A percentile compares a stretch with the other conserved stretches of the same genome.
phyloP scores from a whole-genome alignment of 345 rosid genomes.

The Chamaenerion angustifolium region DNA sequence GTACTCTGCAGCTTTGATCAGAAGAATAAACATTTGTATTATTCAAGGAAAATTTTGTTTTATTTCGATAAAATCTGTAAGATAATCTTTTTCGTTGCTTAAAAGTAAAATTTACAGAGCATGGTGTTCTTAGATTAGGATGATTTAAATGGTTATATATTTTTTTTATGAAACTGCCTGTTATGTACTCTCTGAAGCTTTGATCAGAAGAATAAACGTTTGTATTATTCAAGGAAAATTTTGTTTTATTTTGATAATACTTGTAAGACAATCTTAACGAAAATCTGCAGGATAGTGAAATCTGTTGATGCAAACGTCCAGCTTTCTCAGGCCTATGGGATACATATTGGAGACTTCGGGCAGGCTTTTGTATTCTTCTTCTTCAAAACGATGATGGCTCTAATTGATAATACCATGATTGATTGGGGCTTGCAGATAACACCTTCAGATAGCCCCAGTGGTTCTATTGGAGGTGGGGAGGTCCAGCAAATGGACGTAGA shows the following conservation, averaged over 20 bases:
- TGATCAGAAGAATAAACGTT: neutral
- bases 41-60: neutral
- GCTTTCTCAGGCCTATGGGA: constrained; percentile 28
- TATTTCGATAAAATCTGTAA: neutral
- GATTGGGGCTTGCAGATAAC: constrained; percentile 31
- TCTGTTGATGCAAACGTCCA: constrained; percentile 33
- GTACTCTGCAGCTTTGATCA: neutral
- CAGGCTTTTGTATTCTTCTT: constrained; percentile 35
- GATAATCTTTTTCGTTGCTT: too few species aligned
- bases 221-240: neutral
- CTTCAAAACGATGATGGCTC: constrained; percentile 18
- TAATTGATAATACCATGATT: constrained; percentile 27
- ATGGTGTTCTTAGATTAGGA: neutral
- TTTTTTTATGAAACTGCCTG: neutral
- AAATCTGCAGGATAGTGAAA: constrained; percentile 32
- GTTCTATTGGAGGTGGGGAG: constrained; percentile 14
- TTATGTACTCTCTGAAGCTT: neutral
- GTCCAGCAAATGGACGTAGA: constrained; percentile 25
- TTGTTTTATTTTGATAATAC: neutral
- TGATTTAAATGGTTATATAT: neutral
- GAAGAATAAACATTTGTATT: neutral
- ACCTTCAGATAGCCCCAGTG: constrained; percentile 9
- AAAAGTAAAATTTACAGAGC: neutral
- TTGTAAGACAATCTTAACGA: neutral
- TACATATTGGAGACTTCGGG: constrained; percentile 25